These are phyloP conservation scores for Penicillium sp. DNA, from an alignment of 2,329 filamentous ascomycete genomes.

Conservation along the genomic window DNA sequence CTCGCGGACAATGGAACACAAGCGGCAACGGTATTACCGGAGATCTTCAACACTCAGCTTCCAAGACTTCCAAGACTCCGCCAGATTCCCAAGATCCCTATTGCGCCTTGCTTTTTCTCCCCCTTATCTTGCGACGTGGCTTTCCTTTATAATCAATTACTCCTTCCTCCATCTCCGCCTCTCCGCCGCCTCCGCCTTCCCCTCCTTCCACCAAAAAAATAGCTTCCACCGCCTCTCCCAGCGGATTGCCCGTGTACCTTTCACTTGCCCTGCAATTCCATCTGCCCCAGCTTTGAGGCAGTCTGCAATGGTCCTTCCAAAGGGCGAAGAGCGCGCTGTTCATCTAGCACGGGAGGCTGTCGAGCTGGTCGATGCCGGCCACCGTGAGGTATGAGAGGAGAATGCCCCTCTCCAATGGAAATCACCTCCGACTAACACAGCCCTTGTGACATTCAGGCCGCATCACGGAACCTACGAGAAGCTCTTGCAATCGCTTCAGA, in stretches of 20 bases:
- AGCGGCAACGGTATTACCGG: too few relatives aligned
- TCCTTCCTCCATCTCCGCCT: slow-evolving; percentile 7
- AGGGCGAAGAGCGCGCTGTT: slow-evolving; percentile 43
- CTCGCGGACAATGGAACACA: too few relatives aligned
- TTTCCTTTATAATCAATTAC: background rate
- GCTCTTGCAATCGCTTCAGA: slow-evolving; percentile 45
- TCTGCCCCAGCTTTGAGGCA: slow-evolving; percentile 13
- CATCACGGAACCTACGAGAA: slow-evolving; percentile 45
- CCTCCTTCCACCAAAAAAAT: slow-evolving; percentile 4
- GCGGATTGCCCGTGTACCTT: background rate
- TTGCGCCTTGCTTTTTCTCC: slow-evolving; percentile 8
- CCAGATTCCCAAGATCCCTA: background rate
- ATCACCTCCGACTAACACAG: background rate
- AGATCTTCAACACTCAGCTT: too few relatives aligned
- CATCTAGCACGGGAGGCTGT: slow-evolving; percentile 45
- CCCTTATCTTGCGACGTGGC: slow-evolving; percentile 9
- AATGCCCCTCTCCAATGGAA: background rate
- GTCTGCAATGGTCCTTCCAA: slow-evolving; percentile 40
- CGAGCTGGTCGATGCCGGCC: slow-evolving; percentile 42
- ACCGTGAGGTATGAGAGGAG: slow-evolving; percentile 39
- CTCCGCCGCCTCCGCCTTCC: slow-evolving; percentile 12
- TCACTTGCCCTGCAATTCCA: background rate
- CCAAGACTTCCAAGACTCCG: too few relatives aligned
- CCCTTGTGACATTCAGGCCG: slow-evolving; percentile 31
- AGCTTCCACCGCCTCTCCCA: background rate